Evolutionary conservation across 176 grass and related monocot species (phyloP).

Genomic region (Aegilops bicornis): DNA sequence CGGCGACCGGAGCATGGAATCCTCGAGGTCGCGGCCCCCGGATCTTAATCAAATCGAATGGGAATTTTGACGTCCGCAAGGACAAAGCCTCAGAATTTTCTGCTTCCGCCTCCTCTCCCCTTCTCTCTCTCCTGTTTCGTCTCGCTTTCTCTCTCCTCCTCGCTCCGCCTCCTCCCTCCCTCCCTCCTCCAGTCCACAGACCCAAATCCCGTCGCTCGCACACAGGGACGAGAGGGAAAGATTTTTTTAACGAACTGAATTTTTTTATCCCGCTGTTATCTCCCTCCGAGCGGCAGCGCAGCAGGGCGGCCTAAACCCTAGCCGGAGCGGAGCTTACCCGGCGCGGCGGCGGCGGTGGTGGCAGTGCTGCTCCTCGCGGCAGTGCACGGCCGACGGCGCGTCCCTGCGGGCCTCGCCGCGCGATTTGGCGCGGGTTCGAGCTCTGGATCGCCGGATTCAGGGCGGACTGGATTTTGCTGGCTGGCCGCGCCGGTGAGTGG

Average conservation of each 20-base stretch:
- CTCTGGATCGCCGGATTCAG: constrained; percentile 32
- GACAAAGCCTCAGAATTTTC: constrained; percentile 49
- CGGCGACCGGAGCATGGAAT: rapidly evolving
- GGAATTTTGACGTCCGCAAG: constrained; percentile 98
- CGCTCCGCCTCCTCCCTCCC: not conserved
- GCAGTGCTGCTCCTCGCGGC: not conserved
- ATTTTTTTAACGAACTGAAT: constrained; percentile 8
- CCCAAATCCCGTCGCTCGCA: constrained; percentile 31
- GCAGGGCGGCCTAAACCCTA: constrained; percentile 10
- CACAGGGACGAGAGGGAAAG: not conserved
- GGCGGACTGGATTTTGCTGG: not conserved
- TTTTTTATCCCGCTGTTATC: not conserved
- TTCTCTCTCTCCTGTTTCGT: not conserved
- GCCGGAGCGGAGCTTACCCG: not conserved
- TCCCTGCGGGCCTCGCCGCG: not conserved
- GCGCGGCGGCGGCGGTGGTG: not conserved
- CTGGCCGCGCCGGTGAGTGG: not conserved
- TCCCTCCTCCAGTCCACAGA: constrained; percentile 4
- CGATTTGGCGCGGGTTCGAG: not conserved
- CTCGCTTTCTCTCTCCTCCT: constrained; percentile 9
- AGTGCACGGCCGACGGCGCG: not conserved
- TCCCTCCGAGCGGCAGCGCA: not conserved
- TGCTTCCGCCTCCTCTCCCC: not conserved
- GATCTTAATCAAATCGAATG: constrained; percentile 81
- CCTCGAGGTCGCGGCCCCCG: rapidly evolving